A percentile compares a stretch with the other conserved stretches of the same genome.
Evolutionary conservation across 139 green algal species (phyloP).

Genomic region (Chlamydomonas eustigma): DNA sequence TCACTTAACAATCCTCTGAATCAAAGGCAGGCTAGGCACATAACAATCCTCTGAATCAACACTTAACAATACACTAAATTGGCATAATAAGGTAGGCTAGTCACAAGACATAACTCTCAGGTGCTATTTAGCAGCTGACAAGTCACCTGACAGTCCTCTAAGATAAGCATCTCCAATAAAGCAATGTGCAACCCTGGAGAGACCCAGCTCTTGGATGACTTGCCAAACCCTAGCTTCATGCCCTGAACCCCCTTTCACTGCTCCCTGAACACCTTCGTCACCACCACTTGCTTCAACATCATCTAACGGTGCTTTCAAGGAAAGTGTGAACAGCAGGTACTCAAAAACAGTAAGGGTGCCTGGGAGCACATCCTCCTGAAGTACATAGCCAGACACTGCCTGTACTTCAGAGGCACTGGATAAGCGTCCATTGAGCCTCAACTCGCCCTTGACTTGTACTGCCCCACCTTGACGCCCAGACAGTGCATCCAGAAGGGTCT

Average conservation of each 20-base stretch:
- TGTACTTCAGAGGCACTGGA: background rate
- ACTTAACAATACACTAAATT: no score
- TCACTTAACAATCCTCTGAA: no score
- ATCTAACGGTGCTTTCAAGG: background rate
- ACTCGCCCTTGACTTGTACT: conserved; percentile 25
- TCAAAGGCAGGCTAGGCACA: no score
- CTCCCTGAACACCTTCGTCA: background rate
- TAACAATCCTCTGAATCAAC: no score
- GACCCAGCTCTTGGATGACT: conserved; percentile 51
- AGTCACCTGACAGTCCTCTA: conserved; percentile 45
- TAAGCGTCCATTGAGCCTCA: background rate
- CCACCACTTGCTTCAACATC: background rate
- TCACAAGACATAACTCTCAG: no score
- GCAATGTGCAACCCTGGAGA: conserved; percentile 50
- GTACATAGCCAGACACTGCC: background rate
- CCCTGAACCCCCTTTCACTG: no score
- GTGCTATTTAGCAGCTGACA: no score
- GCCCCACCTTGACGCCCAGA: conserved; percentile 24
- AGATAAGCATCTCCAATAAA: conserved; percentile 54
- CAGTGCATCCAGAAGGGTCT: conserved; percentile 60
- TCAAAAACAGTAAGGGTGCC: conserved; percentile 60
- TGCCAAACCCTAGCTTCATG: conserved; percentile 5
- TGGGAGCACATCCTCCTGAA: conserved; percentile 62
- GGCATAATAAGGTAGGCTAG: no score
- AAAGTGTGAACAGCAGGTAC: conserved; percentile 51